phyloP scores from a whole-genome alignment of 441 rosid species.

The Arabidopsis hybrid region DNA sequence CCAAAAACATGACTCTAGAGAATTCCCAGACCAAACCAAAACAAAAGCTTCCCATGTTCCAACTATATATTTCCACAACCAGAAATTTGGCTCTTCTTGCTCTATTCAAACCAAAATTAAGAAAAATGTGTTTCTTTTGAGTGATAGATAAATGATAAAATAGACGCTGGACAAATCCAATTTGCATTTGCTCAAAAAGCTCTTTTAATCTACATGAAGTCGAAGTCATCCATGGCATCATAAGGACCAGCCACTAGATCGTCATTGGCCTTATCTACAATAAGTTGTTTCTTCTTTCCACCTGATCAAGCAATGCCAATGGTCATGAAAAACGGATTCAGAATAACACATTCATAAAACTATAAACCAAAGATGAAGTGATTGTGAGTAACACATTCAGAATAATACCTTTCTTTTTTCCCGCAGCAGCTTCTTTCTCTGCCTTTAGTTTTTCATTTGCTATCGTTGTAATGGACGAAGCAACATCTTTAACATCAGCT shows the following conservation, averaged over 20 bases:
- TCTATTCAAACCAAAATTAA: not conserved
- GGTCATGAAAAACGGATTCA: not conserved
- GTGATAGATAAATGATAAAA: constrained; percentile 28
- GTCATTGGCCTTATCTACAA: constrained; percentile 73
- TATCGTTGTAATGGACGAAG: constrained; percentile 80
- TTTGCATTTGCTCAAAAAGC: constrained; percentile 7
- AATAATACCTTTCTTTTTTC: constrained; percentile 75
- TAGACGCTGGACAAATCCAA: constrained; percentile 12
- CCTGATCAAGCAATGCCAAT: constrained; percentile 46
- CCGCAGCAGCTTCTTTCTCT: constrained; percentile 80
- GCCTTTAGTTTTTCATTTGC: constrained; percentile 93
- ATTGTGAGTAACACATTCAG: not conserved
- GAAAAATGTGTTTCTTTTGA: constrained; percentile 10
- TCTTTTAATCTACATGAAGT: constrained; percentile 72
- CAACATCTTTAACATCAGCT: constrained; percentile 91
- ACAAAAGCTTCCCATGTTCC: constrained; percentile 18
- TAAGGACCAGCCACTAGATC: constrained; percentile 63
- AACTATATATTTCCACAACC: constrained; percentile 26
- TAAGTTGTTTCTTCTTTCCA: constrained; percentile 86
- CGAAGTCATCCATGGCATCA: constrained; percentile 71
- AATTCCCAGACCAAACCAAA: constrained; percentile 29
- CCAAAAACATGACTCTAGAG: constrained; percentile 19
- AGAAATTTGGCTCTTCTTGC: constrained; percentile 24
- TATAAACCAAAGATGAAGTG: not conserved
- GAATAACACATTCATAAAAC: not conserved